phyloP scores from a whole-genome alignment of 331 rosid genomes.

The Quercus lobata region DNA sequence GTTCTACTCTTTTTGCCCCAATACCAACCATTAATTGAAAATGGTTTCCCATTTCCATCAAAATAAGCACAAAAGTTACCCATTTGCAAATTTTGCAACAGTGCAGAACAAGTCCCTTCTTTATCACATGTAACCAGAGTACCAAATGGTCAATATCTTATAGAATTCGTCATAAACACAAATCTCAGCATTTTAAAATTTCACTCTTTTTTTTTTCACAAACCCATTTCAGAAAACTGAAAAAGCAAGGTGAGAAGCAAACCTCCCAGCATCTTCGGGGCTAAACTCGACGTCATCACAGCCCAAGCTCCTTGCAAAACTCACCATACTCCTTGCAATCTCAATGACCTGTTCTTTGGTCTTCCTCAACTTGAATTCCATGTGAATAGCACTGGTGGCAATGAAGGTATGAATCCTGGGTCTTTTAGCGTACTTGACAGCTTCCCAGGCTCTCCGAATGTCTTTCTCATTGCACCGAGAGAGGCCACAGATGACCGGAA shows the following conservation, averaged over 20 bases:
- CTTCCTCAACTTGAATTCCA: conserved; percentile 82
- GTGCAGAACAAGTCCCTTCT: no score
- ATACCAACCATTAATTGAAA: no score
- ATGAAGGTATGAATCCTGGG: conserved; percentile 89
- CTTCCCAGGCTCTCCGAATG: conserved; percentile 91
- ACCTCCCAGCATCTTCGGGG: conserved; percentile 99
- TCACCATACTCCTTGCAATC: conserved; percentile 73
- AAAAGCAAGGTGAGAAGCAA: not conserved
- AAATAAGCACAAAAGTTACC: no score
- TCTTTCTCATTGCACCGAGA: conserved; percentile 86
- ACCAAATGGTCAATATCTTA: no score
- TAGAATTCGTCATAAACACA: no score
- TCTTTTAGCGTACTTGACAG: conserved; percentile 75
- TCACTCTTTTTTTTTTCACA: no score
- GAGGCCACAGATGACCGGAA: conserved; percentile 89
- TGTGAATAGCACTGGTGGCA: conserved; percentile 86
- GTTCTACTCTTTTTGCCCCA: no score
- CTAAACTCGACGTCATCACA: conserved; percentile 89
- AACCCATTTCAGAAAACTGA: no score
- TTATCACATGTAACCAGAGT: no score
- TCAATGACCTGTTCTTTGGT: conserved; percentile 62
- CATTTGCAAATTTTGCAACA: no score
- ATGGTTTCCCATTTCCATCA: no score
- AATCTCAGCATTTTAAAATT: no score
- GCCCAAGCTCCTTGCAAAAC: conserved; percentile 79